phyloP scores from a whole-genome alignment of 106 monocot genomes.

The Phalaenopsis aphrodite region DNA sequence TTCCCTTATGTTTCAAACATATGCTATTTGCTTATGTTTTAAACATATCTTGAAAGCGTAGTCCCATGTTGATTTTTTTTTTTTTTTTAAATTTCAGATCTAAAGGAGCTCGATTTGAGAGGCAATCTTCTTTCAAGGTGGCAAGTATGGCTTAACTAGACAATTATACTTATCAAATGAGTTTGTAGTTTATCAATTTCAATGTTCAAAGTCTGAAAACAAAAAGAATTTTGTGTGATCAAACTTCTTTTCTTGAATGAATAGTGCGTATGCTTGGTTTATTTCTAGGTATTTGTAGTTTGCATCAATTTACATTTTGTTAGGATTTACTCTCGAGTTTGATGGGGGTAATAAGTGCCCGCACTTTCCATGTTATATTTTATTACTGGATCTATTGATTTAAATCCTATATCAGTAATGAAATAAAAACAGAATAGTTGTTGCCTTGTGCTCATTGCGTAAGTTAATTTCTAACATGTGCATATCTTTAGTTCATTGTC shows the following conservation, averaged over 20 bases:
- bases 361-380: not conserved
- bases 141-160: slow-evolving; percentile 58
- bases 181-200: not conserved
- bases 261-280: not conserved
- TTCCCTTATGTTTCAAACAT: not conserved
- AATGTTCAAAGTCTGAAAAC: not conserved
- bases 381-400: not conserved
- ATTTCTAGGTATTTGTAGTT: too few relatives aligned
- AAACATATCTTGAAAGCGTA: not conserved
- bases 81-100: slow-evolving; percentile 43
- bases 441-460: not conserved
- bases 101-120: slow-evolving; percentile 87
- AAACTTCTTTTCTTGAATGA: not conserved
- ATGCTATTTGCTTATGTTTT: not conserved
- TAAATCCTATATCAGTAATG: not conserved
- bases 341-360: not conserved
- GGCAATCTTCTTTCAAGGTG: slow-evolving; percentile 90
- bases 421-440: not conserved
- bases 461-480: not conserved
- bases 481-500: not conserved
- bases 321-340: not conserved
- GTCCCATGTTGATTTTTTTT: not conserved
- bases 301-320: not conserved
- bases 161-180: not conserved
- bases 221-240: not conserved